Conservation (phyloP, 2,329 filamentous ascomycete species). For the Aspergillus costaricaensis region DNA sequence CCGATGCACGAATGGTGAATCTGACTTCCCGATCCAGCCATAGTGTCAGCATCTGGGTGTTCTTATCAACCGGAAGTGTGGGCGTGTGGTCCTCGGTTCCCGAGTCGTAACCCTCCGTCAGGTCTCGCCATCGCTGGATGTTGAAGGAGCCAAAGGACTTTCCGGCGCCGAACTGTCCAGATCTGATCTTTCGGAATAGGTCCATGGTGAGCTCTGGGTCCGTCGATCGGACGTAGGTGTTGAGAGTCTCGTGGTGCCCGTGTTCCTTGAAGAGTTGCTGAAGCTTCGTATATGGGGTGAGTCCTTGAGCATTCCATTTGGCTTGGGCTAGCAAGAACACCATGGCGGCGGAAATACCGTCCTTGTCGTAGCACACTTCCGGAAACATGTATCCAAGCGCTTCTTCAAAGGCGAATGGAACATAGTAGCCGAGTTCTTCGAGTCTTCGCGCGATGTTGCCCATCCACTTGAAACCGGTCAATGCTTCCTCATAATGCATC, state of each 20-base stretch:
- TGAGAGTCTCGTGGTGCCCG: conserved; percentile 64
- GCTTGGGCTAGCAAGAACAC: conserved; percentile 60
- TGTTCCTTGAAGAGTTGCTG: conserved; percentile 59
- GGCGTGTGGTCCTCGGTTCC: conserved; percentile 54
- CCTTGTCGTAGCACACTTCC: conserved; percentile 64
- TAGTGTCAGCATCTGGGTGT: conserved; percentile 64
- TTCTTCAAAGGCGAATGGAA: conserved; percentile 64
- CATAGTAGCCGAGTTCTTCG: conserved; percentile 50
- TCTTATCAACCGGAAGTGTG: conserved; percentile 57
- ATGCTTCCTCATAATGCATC: conserved; percentile 61
- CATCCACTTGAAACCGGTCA: conserved; percentile 70
- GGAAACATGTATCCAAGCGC: conserved; percentile 69
- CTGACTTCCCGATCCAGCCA: conserved; percentile 58
- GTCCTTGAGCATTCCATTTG: conserved; percentile 52
- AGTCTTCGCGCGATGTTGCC: conserved; percentile 62
- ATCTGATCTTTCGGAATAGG: conserved; percentile 59
- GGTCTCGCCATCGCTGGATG: conserved; percentile 62
- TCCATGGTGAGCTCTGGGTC: conserved; percentile 53
- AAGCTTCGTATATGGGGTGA: conserved; percentile 61
- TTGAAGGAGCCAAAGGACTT: conserved; percentile 53
- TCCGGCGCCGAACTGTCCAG: conserved; percentile 45
- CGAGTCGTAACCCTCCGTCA: conserved; percentile 63
- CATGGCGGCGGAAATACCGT: conserved; percentile 62
- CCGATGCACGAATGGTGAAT: conserved; percentile 63
- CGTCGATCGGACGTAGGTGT: conserved; percentile 65